A percentile compares a stretch with the other conserved stretches of the same genome.
Evolutionary conservation across 2,329 filamentous ascomycete species (phyloP).

Genomic region (Epichloe gansuensis): DNA sequence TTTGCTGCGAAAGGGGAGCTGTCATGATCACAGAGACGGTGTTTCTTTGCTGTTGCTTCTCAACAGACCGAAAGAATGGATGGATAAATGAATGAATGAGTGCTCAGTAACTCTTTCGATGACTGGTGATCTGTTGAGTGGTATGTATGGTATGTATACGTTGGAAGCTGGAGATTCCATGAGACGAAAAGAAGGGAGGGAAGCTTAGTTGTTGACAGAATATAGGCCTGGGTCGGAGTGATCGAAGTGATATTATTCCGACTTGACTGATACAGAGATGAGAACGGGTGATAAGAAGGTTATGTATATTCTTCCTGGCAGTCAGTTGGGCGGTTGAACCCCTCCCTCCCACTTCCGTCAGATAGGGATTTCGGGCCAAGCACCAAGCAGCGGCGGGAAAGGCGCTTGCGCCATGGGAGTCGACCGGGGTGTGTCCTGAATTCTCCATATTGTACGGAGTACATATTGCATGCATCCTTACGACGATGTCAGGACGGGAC

Average conservation of each 20-base stretch:
- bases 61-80: background rate
- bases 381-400: background rate
- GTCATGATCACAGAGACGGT: slow-evolving; percentile 28
- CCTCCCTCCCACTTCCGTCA: background rate
- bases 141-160: background rate
- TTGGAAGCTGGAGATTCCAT: background rate
- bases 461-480: background rate
- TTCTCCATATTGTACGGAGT: slow-evolving; percentile 5
- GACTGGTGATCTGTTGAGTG: no score
- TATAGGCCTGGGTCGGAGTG: background rate
- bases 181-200: background rate
- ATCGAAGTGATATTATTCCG: background rate
- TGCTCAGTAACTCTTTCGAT: no score
- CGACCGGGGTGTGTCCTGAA: slow-evolving; percentile 5
- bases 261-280: slow-evolving; percentile 3
- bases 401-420: slow-evolving; percentile 2
- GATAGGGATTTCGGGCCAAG: slow-evolving; percentile 4
- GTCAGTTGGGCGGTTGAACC: slow-evolving; percentile 2
- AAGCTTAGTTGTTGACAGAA: background rate
- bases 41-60: background rate
- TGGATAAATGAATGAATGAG: background rate
- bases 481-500: background rate
- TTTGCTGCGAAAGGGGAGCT: slow-evolving; percentile 32
- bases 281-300: slow-evolving; percentile 10
- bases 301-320: slow-evolving; percentile 12